phyloP scores from a whole-genome alignment of 208 protist genomes.

The Leishmania arabica region DNA sequence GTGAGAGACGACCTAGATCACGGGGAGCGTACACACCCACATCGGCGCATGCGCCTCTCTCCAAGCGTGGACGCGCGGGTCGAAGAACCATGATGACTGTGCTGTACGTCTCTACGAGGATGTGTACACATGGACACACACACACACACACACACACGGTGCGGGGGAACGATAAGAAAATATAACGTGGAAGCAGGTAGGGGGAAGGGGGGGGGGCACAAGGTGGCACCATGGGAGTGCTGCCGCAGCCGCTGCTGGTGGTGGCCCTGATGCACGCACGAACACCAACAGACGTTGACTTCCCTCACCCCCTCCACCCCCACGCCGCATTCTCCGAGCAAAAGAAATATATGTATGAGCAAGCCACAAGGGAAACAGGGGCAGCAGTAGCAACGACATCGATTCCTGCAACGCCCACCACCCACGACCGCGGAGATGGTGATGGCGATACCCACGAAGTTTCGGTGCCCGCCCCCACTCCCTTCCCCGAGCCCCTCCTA shows the following conservation, averaged over 20 bases:
- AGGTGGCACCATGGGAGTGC: not conserved
- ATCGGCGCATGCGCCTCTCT: not conserved
- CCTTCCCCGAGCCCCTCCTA: not conserved
- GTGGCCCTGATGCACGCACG: not conserved
- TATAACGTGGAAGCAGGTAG: no score
- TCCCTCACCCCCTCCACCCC: not conserved
- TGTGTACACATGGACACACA: not conserved
- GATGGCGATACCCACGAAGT: not conserved
- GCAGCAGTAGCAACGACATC: not conserved
- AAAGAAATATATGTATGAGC: not conserved
- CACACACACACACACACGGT: no score
- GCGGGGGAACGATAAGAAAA: no score
- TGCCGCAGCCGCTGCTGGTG: not conserved
- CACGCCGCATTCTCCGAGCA: not conserved
- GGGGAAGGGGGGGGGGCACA: no score
- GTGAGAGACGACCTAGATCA: not conserved
- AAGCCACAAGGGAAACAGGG: not conserved
- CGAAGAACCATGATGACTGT: not conserved
- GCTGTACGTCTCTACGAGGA: not conserved
- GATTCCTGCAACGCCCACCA: no score
- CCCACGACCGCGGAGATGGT: no score
- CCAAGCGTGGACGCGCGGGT: not conserved
- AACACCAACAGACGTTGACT: not conserved
- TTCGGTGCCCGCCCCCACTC: not conserved
- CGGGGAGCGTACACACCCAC: not conserved